A percentile compares a stretch with the other conserved stretches of the same genome.
Conservation (phyloP, 2,329 filamentous ascomycete species). For the Graphiopsis chlorocephala region DNA sequence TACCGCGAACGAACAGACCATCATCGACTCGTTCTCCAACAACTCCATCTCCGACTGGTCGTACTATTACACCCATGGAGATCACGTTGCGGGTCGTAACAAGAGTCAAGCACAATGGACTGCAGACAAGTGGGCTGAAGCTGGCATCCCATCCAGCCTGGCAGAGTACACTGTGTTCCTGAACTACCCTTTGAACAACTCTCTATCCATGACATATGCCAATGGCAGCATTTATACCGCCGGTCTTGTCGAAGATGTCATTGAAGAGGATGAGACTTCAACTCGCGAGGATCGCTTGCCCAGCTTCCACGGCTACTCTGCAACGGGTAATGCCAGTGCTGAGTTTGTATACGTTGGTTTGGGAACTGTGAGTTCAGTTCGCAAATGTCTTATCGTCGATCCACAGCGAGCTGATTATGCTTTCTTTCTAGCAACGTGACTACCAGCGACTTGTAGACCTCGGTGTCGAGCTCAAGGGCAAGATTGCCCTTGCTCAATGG, state of each 20-base stretch:
- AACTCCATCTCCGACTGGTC: constrained; percentile 33
- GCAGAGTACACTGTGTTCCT: constrained; percentile 41
- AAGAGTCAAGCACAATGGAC: constrained; percentile 48
- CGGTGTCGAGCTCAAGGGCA: constrained; percentile 46
- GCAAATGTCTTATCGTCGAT: not conserved
- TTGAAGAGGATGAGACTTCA: constrained; percentile 25
- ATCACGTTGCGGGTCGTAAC: constrained; percentile 48
- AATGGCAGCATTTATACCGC: constrained; percentile 70
- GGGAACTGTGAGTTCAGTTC: constrained; percentile 21
- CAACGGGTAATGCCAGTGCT: constrained; percentile 45
- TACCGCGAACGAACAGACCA: constrained; percentile 38
- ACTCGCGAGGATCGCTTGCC: constrained; percentile 29
- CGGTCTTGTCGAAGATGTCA: constrained; percentile 31
- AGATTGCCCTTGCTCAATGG: constrained; percentile 47
- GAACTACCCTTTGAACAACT: constrained; percentile 46
- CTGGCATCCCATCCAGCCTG: constrained; percentile 41
- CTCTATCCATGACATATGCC: constrained; percentile 42
- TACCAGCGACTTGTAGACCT: constrained; percentile 32
- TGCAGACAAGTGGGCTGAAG: constrained; percentile 44
- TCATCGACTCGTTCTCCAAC: constrained; percentile 42
- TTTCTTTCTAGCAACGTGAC: constrained; percentile 2
- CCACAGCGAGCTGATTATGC: not conserved
- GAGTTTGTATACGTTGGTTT: constrained; percentile 48
- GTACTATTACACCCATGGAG: constrained; percentile 41
- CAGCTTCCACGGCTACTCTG: constrained; percentile 49